Base-by-base conservation (phyloP, 2,329 filamentous ascomycete species). In the Arthrobotrys sphaeroides region DNA sequence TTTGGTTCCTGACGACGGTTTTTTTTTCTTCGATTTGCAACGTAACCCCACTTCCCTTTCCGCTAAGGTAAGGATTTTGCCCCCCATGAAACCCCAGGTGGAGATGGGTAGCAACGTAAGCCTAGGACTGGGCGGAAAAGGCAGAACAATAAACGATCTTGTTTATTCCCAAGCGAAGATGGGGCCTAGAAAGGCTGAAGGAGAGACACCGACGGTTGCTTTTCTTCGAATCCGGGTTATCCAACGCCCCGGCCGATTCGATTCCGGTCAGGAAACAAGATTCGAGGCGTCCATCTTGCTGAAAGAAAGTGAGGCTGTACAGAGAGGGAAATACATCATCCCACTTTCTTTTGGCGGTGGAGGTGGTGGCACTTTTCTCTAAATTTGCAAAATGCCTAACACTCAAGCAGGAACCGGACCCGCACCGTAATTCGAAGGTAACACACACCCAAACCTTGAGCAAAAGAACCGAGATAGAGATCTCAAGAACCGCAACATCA, bases 31-130 rank as follows among this genome's bases (percentile, higher is more conserved):
- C 51, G 57, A 64, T 51, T n/a, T 51, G 33, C n/a, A 45, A 61
- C n/a, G 59, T 59, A 67, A 66, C 61, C 61, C 69, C 61, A 62
- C 70, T 49, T 51, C 24, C 18, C 31, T 26, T 61, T 73, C 36
- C 24, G 18, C 33, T 51, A 49, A 18, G 16, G 36, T 31, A 33
- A n/a, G 16, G n/a, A 40, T 62, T 47, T 49, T 42, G 24, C 24
- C 31, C 61, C 43, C 59, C 43, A 51, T 40, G 31, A 45, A 38
- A 40, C 60, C 42, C 28, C 10, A 51, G 28, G 51, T 38, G 51
- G 31, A 55, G 28, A 55, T 55, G 2, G 28, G 31, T 38, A 55
- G 51, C 31, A 55, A 55, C 51, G 31, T 55, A 55, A 55, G 51
- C 51, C 51, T 24, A 55, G 31, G 36, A 33, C 38, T 65, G 33